phyloP scores from a whole-genome alignment of 2,329 filamentous ascomycete species.

The Cladosporium oxysporum region DNA sequence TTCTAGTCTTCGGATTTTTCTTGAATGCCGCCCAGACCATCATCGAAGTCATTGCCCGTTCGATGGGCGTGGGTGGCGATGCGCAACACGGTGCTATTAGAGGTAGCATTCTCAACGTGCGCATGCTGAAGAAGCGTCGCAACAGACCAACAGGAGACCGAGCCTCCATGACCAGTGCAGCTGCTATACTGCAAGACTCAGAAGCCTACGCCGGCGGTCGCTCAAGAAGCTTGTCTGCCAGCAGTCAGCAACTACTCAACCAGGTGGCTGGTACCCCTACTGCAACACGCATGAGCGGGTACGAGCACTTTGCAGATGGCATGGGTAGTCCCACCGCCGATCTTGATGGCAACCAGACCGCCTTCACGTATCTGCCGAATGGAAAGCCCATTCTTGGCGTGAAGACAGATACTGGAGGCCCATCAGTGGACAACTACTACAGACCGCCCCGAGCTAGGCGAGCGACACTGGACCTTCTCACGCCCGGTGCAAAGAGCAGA shows the following conservation, averaged over 20 bases:
- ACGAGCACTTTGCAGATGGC: conserved; percentile 62
- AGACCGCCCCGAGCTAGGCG: conserved; percentile 75
- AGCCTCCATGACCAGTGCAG: conserved; percentile 78
- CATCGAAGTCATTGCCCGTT: conserved; percentile 80
- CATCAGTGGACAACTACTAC: conserved; percentile 74
- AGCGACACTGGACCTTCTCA: conserved; percentile 58
- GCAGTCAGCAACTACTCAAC: conserved; percentile 63
- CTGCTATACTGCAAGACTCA: conserved; percentile 66
- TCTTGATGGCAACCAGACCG: conserved; percentile 4
- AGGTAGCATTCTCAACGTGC: conserved; percentile 78
- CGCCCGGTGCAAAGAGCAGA: conserved; percentile 47
- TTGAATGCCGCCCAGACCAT: conserved; percentile 88
- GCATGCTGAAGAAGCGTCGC: conserved; percentile 37
- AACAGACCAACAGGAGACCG: conserved; percentile 47
- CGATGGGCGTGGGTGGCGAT: conserved; percentile 74
- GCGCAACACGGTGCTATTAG: conserved; percentile 50
- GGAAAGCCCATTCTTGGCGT: conserved; percentile 49
- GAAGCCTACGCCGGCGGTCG: conserved; percentile 41
- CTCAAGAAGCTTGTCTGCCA: conserved; percentile 61
- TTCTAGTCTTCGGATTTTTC: conserved; percentile 89
- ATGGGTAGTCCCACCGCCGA: conserved; percentile 42
- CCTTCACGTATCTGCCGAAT: conserved; percentile 10
- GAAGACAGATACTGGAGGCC: conserved; percentile 26
- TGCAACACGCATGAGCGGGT: conserved; percentile 47
- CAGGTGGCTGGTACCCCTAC: conserved; percentile 33